Percentiles rank a stretch among this genome's conserved stretches.
Evolutionary conservation across 352 stramenopile genomes (phyloP).

Genomic region (Pythium phragmiticola): DNA sequence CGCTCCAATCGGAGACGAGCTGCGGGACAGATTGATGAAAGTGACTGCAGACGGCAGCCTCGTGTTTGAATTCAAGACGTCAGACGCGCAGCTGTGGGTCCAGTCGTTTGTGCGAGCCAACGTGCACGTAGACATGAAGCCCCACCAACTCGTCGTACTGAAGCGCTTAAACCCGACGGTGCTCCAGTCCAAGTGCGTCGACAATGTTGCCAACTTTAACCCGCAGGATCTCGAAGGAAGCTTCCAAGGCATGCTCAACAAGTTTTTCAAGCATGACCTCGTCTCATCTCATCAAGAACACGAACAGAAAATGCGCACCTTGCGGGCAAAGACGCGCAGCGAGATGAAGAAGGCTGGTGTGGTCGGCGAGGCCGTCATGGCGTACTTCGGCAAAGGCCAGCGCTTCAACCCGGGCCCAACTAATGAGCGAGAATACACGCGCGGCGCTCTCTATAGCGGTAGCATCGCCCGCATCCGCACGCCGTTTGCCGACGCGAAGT

Average conservation of each 20-base stretch:
- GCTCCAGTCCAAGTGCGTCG: constrained; percentile 61
- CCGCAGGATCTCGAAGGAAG: constrained; percentile 64
- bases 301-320: constrained; percentile 39
- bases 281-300: constrained; percentile 37
- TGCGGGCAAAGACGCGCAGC: constrained; percentile 41
- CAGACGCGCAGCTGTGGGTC: constrained; percentile 53
- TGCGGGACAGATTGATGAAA: constrained; percentile 39
- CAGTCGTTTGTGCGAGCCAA: constrained; percentile 46
- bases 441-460: constrained; percentile 46
- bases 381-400: constrained; percentile 58
- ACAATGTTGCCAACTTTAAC: constrained; percentile 57
- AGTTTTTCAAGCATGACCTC: constrained; percentile 50
- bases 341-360: constrained; percentile 60
- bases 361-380: constrained; percentile 49
- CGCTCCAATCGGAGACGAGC: constrained; percentile 31
- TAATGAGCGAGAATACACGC: constrained; percentile 42
- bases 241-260: constrained; percentile 68
- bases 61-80: constrained; percentile 57
- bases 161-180: constrained; percentile 54
- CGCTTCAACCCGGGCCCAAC: constrained; percentile 46
- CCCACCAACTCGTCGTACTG: constrained; percentile 52
- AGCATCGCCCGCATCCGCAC: constrained; percentile 54
- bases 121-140: constrained; percentile 48
- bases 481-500: constrained; percentile 51
- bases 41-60: constrained; percentile 31